Evolutionary conservation across 306 rosid species (phyloP), one percentile per base, ranked within the genome.

Genomic region (Fagus sylvatica): DNA sequence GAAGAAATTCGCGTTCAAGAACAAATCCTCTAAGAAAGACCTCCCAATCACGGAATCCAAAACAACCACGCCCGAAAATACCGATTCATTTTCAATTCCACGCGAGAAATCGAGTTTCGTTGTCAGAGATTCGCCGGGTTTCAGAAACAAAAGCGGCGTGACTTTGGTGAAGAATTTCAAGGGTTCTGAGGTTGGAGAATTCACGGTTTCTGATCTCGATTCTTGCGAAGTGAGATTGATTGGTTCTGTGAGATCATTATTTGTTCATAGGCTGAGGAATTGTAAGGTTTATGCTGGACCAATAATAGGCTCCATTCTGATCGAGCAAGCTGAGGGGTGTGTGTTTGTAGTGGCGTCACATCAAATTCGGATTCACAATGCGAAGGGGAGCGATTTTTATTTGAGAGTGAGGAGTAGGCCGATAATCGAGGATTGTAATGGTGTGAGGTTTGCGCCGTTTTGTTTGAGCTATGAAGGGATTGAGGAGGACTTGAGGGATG

Each of bases 351-450:
- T 89, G 85, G 98, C 96, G 0, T 91, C 93, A 9, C 98, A 95
- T 86, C 98, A 92, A 88, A 92, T 95, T 84, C 85, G 96, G 64
- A 95, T 95, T 77, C 98, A 95, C 66, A 67, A 74, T 87, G 97
- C 93, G 0, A 91, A 78, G 19, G 64, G 46, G 37, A 79, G 87
- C 32, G 97, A 87, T 78, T 91, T 95, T 76, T 92, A 91, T 65
- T 80, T 95, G 67, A 91, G 96, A 77, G 98, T 95, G 73, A 89
- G 97, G 83, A 95, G 98, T 79, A 61, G 97, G 75, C 98, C 98
- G 0, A 95, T 95, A 71, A 91, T 95, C 16, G 94, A 93, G 86
- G 91, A 91, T 75, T 71, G 85, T 67, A 54, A 46, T 17, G 77
- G 86, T 1, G 89, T 94, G 59, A 84, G 97, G 83, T 92, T 94